phyloP scores from a whole-genome alignment of 2,329 filamentous ascomycete species.

The Trichoderma asperellum region DNA sequence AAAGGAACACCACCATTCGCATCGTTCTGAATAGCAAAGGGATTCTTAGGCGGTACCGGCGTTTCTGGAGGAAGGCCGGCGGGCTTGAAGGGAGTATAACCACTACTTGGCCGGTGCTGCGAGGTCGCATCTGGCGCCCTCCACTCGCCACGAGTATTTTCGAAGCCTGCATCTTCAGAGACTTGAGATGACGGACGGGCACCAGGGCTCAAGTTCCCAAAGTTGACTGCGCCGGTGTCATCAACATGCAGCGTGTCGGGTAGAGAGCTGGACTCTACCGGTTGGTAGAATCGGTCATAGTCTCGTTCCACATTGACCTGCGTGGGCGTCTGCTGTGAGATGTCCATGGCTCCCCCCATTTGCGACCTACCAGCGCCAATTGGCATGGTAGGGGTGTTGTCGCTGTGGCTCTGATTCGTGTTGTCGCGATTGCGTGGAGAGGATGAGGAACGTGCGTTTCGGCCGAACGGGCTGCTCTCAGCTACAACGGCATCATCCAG shows the following conservation, averaged over 20 bases:
- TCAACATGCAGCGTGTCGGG: slow-evolving; percentile 46
- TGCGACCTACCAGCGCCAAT: slow-evolving; percentile 28
- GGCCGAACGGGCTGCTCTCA: slow-evolving; percentile 28
- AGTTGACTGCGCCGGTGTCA: slow-evolving; percentile 56
- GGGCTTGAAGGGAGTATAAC: slow-evolving; percentile 40
- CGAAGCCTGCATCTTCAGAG: slow-evolving; percentile 48
- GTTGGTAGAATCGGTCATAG: slow-evolving; percentile 52
- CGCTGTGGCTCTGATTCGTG: slow-evolving; percentile 4
- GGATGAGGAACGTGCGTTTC: slow-evolving; percentile 15
- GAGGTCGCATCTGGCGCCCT: slow-evolving; percentile 43
- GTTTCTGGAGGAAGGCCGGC: slow-evolving; percentile 50
- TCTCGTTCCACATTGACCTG: slow-evolving; percentile 61
- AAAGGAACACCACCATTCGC: slow-evolving; percentile 42
- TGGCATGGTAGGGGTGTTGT: slow-evolving; percentile 32
- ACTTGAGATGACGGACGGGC: slow-evolving; percentile 47
- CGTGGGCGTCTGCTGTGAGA: slow-evolving; percentile 58
- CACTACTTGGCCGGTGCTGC: slow-evolving; percentile 39
- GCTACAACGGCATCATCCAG: slow-evolving; percentile 27
- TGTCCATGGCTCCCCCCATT: slow-evolving; percentile 47
- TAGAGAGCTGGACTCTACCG: slow-evolving; percentile 38
- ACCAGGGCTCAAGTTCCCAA: slow-evolving; percentile 45
- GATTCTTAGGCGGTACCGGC: slow-evolving; percentile 53
- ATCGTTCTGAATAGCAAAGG: slow-evolving; percentile 48
- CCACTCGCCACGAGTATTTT: slow-evolving; percentile 47
- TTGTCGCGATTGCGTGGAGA: background rate